Conservation (phyloP, 1,284 basidiomycete genomes). For the Porogramme epimiltina region DNA sequence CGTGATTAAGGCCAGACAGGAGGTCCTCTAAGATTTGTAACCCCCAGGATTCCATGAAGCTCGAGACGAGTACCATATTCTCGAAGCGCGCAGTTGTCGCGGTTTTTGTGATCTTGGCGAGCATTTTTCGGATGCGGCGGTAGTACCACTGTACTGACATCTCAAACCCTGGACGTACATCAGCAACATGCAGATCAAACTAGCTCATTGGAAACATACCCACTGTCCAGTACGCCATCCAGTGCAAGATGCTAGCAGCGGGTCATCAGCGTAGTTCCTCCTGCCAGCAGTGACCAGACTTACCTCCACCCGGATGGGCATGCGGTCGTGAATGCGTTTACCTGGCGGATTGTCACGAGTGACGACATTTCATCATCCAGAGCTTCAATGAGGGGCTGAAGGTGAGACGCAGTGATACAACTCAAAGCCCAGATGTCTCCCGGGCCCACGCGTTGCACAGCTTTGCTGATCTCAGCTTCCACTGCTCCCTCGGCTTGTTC, state of each 20-base stretch:
- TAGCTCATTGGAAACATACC: slow-evolving; percentile 2
- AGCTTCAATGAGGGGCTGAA: slow-evolving; percentile 30
- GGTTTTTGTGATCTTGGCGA: not conserved
- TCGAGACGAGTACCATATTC: slow-evolving; percentile 1
- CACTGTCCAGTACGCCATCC: slow-evolving; percentile 23
- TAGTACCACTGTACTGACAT: slow-evolving; percentile 17
- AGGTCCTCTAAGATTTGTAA: slow-evolving; percentile 1
- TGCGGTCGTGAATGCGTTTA: slow-evolving; percentile 30
- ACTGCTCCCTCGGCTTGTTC: not conserved
- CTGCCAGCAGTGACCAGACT: slow-evolving; percentile 19
- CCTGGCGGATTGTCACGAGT: slow-evolving; percentile 34
- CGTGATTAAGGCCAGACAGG: slow-evolving; percentile 4
- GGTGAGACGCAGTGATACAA: slow-evolving; percentile 21
- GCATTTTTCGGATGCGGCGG: slow-evolving; percentile 12
- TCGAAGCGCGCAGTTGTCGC: not conserved
- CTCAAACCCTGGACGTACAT: slow-evolving; percentile 11
- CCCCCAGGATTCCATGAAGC: not conserved
- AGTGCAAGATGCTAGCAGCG: slow-evolving; percentile 14
- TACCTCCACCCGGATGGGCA: slow-evolving; percentile 34
- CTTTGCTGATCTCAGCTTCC: not conserved
- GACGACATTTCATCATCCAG: slow-evolving; percentile 35
- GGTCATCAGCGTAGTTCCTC: not conserved
- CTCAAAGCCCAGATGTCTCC: slow-evolving; percentile 23
- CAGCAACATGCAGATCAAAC: not conserved
- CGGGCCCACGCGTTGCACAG: not conserved